Evolutionary conservation across 2,329 filamentous ascomycete genomes (phyloP).

Genomic region (Aspergillus udagawae): DNA sequence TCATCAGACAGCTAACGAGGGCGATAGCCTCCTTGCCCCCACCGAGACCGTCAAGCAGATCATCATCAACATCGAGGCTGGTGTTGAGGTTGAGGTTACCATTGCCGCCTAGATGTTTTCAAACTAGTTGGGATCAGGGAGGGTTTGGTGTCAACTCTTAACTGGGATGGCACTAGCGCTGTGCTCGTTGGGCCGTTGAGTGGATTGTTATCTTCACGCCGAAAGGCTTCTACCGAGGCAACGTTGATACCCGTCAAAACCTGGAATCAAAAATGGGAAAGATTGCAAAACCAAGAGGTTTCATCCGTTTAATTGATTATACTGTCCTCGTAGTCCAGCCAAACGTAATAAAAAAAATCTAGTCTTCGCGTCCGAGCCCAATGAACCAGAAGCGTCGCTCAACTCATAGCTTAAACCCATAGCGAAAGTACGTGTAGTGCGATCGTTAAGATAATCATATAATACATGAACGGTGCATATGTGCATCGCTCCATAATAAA

Average conservation of each 20-base stretch:
- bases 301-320: background rate
- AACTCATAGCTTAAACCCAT: background rate
- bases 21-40: conserved; percentile 75
- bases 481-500: background rate
- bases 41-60: conserved; percentile 68
- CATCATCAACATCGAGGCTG: conserved; percentile 53
- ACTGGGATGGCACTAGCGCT: conserved; percentile 16
- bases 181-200: conserved; percentile 14
- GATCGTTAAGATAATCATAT: background rate
- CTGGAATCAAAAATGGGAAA: conserved; percentile 27
- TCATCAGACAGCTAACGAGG: conserved; percentile 10
- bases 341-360: background rate
- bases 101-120: conserved; percentile 46
- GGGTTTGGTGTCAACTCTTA: conserved; percentile 19
- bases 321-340: background rate
- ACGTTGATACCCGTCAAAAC: conserved; percentile 29
- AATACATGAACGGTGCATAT: background rate
- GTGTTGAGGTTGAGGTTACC: conserved; percentile 52
- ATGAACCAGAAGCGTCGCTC: background rate
- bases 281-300: conserved; percentile 28
- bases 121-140: conserved; percentile 21
- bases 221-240: conserved; percentile 9
- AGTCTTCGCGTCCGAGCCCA: background rate
- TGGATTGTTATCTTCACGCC: conserved; percentile 8
- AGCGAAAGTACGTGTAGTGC: background rate